A percentile compares a stretch with the other conserved stretches of the same genome.
Evolutionary conservation across 768 basidiomycete species (phyloP).

Genomic region (Hericium rajendrae): DNA sequence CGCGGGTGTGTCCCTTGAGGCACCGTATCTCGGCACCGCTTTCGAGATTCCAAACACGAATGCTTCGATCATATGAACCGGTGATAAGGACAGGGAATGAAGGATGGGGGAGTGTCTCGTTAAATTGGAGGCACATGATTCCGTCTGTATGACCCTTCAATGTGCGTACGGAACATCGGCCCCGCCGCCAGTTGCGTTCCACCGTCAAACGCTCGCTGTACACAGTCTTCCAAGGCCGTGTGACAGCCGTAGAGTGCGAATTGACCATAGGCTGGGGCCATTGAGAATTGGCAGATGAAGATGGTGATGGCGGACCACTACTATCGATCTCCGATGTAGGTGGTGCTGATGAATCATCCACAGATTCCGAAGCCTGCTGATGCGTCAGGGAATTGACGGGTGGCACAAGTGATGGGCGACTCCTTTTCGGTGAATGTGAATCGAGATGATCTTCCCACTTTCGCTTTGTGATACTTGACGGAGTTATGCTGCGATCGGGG

Average conservation of each 20-base stretch:
- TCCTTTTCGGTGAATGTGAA: conserved; percentile 42
- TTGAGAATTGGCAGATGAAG: conserved; percentile 1
- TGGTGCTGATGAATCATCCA: conserved; percentile 2
- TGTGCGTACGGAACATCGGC: conserved; percentile 75
- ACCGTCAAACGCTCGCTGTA: conserved; percentile 96
- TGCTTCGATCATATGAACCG: conserved; percentile 92
- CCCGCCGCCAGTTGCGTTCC: conserved; percentile 95
- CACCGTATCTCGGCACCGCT: conserved; percentile 76
- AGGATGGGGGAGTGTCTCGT: conserved; percentile 73
- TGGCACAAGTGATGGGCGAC: conserved; percentile 24
- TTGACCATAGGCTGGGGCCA: conserved; percentile 6
- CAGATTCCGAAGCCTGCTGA: conserved; percentile 3
- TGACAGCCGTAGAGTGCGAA: conserved; percentile 29
- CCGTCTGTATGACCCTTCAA: conserved; percentile 92
- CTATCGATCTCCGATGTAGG: not conserved
- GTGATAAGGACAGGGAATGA: conserved; percentile 93
- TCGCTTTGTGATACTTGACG: conserved; percentile 27
- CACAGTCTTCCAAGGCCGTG: conserved; percentile 96
- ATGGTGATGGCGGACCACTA: not conserved
- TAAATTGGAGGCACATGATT: conserved; percentile 95
- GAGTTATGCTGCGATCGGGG: conserved; percentile 19
- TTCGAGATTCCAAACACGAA: conserved; percentile 94
- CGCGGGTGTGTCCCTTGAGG: conserved; percentile 84
- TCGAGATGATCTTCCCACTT: conserved; percentile 22
- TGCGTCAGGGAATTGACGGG: not conserved